Evolutionary conservation across 129 eudicot genomes (phyloP).

Genomic region (Erigeron canadensis): DNA sequence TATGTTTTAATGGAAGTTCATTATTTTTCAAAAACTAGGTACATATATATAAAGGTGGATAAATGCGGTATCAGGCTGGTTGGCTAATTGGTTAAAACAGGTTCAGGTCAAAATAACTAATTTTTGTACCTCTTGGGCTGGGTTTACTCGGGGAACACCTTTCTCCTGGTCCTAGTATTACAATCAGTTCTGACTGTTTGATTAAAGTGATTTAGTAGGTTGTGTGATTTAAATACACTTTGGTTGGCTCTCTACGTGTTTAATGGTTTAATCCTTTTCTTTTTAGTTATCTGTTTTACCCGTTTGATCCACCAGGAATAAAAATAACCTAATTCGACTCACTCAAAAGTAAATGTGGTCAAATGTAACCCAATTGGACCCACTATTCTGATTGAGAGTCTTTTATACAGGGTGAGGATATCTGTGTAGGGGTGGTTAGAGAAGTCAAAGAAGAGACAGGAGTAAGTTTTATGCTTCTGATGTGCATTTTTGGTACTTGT

Average conservation of each 20-base stretch:
- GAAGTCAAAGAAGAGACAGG: constrained; percentile 97
- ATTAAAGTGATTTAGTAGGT: background rate
- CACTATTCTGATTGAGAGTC: constrained; percentile 21
- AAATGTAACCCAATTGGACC: no score
- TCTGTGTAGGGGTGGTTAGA: constrained; percentile 54
- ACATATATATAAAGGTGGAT: background rate
- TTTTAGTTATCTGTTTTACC: background rate
- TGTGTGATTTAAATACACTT: background rate
- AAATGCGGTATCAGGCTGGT: background rate
- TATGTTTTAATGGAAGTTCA: constrained; percentile 20
- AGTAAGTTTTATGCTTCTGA: constrained; percentile 44
- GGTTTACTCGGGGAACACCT: constrained; percentile 4
- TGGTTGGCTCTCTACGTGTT: background rate
- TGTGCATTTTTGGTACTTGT: background rate
- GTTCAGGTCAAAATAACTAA: background rate
- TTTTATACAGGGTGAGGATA: constrained; percentile 78
- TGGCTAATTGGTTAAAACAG: background rate
- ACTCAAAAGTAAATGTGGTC: background rate
- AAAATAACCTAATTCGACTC: background rate
- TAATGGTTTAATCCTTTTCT: background rate
- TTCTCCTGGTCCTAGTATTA: background rate
- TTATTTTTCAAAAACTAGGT: constrained; percentile 5
- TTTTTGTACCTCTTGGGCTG: background rate
- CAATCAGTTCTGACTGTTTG: background rate
- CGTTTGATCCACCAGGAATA: background rate